Evolutionary conservation across 306 rosid species (phyloP).

Genomic region (Pterocarpus santalinus): DNA sequence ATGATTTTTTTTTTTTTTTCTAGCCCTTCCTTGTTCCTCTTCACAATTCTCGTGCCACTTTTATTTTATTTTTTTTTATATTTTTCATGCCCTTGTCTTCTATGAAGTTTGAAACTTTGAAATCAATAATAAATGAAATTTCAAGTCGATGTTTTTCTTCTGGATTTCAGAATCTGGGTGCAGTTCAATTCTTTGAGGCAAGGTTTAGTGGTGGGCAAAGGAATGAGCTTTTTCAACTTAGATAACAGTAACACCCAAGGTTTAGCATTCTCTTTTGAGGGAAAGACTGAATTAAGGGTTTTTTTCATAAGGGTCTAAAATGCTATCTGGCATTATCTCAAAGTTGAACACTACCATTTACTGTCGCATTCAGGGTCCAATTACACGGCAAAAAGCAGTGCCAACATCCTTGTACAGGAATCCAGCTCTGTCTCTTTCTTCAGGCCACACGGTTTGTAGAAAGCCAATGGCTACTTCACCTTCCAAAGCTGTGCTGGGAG

Average conservation of each 20-base stretch:
- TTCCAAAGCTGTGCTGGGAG: slow-evolving; percentile 73
- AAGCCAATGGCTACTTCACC: slow-evolving; percentile 74
- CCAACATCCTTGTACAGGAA: slow-evolving; percentile 50
- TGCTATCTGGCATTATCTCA: slow-evolving; percentile 66
- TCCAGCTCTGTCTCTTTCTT: slow-evolving; percentile 49
- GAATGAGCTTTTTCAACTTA: slow-evolving; percentile 52
- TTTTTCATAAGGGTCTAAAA: slow-evolving; percentile 60
- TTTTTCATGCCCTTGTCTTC: background rate
- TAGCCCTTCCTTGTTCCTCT: background rate
- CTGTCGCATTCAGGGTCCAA: slow-evolving; percentile 53
- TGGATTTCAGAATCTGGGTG: slow-evolving; percentile 55
- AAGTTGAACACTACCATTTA: slow-evolving; percentile 64
- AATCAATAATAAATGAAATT: slow-evolving; percentile 23
- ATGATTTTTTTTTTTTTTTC: background rate
- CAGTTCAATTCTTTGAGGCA: slow-evolving; percentile 21
- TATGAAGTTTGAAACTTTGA: slow-evolving; percentile 27
- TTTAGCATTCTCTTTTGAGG: slow-evolving; percentile 37
- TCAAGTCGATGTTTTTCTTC: background rate
- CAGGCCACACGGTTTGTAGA: slow-evolving; percentile 32
- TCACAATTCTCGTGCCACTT: background rate
- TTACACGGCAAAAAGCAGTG: slow-evolving; percentile 48
- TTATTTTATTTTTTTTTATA: background rate
- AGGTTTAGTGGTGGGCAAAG: slow-evolving; percentile 40
- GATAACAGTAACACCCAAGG: slow-evolving; percentile 37
- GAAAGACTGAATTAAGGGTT: slow-evolving; percentile 40